Percentiles rank a stretch among this genome's conserved stretches.
These are phyloP conservation scores for Coemansia sp. DNA, from an alignment of 192 early-diverging fungal genomes.

Conservation along the genomic window DNA sequence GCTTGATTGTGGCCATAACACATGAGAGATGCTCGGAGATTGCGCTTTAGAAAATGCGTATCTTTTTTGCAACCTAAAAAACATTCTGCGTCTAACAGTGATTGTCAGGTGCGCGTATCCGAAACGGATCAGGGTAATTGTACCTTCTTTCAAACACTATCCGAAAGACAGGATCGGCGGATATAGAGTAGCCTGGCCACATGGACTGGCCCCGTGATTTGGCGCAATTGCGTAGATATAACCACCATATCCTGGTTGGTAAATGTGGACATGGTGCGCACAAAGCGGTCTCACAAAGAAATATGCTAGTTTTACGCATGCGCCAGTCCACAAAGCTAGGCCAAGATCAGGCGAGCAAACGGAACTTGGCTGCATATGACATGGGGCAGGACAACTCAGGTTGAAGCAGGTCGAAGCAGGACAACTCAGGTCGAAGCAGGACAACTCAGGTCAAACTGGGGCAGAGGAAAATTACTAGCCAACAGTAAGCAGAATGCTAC, in stretches of 20 bases:
- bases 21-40: not conserved
- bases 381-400: too few relatives aligned
- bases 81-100: not conserved
- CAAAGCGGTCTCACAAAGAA: not conserved
- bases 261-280: not conserved
- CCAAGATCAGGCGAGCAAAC: not conserved
- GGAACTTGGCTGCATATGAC: not conserved
- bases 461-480: not conserved
- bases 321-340: not conserved
- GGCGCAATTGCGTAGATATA: not conserved
- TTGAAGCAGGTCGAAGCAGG: too few relatives aligned
- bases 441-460: not conserved
- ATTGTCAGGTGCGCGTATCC: slow-evolving; percentile 2
- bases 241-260: not conserved
- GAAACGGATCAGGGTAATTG: slow-evolving; percentile 4
- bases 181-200: not conserved
- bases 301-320: not conserved
- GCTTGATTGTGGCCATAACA: not conserved
- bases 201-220: not conserved
- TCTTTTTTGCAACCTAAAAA: not conserved
- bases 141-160: not conserved
- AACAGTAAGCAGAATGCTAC: not conserved
- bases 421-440: too few relatives aligned
- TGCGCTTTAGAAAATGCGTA: not conserved
- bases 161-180: slow-evolving; percentile 1